Percentiles rank a stretch among this genome's conserved stretches.
Evolutionary conservation across 768 basidiomycete genomes (phyloP).

Genomic region (Termitomyces sp.): DNA sequence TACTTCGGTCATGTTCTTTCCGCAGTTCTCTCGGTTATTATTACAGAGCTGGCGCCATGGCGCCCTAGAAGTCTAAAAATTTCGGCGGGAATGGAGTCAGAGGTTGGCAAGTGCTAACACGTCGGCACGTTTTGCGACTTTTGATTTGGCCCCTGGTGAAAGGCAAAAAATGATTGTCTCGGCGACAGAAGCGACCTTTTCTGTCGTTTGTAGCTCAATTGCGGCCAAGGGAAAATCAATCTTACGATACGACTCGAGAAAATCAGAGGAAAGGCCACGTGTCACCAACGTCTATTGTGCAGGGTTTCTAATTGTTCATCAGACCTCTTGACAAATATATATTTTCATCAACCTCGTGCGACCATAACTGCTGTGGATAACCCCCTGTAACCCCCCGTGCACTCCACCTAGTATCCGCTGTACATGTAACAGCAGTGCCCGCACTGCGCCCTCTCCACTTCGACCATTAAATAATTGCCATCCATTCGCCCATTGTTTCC

Average conservation of each 20-base stretch:
- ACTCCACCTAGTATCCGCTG: constrained; percentile 4
- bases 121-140: too few relatives aligned
- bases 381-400: constrained; percentile 8
- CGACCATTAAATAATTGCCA: neutral
- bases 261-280: constrained; percentile 4
- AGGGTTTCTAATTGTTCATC: constrained; percentile 10
- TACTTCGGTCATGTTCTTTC: neutral
- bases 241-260: neutral
- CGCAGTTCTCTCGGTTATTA: neutral
- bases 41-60: neutral
- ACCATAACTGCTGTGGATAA: neutral
- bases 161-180: neutral
- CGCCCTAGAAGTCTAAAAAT: neutral
- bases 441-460: neutral
- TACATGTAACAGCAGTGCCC: constrained; percentile 10
- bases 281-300: neutral
- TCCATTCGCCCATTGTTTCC: neutral
- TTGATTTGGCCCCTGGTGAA: neutral
- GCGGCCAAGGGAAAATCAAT: neutral
- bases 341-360: constrained; percentile 11
- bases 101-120: neutral
- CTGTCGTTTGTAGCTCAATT: too few relatives aligned
- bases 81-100: neutral
- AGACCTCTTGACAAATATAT: constrained; percentile 6
- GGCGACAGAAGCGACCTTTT: neutral